phyloP scores from a whole-genome alignment of 371 early-diverging fungal genomes.

The Actinomucor elegans region DNA sequence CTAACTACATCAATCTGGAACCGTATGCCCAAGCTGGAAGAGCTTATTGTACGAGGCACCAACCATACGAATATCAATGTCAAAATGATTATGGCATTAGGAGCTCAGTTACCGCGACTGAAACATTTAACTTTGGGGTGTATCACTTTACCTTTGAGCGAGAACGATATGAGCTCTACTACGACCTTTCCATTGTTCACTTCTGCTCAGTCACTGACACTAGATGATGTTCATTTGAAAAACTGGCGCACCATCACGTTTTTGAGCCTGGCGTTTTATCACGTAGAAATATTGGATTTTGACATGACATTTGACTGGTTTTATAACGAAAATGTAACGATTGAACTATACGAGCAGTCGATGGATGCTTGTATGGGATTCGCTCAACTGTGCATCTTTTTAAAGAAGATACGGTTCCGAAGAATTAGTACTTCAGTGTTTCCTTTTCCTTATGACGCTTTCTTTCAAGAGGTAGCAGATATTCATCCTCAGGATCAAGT shows the following conservation, averaged over 20 bases:
- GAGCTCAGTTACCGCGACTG: slow-evolving; percentile 18
- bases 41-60: slow-evolving; percentile 10
- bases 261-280: slow-evolving; percentile 25
- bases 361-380: slow-evolving; percentile 33
- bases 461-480: slow-evolving; percentile 22
- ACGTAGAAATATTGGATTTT: slow-evolving; percentile 21
- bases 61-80: slow-evolving; percentile 10
- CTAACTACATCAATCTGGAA: slow-evolving; percentile 15
- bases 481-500: slow-evolving; percentile 9
- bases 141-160: slow-evolving; percentile 16
- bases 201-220: slow-evolving; percentile 11
- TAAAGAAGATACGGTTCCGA: slow-evolving; percentile 22
- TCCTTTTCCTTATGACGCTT: slow-evolving; percentile 30
- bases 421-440: slow-evolving; percentile 20
- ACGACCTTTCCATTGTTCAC: slow-evolving; percentile 20
- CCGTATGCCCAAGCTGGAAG: slow-evolving; percentile 16
- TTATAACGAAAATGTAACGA: slow-evolving; percentile 21
- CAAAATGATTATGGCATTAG: slow-evolving; percentile 23
- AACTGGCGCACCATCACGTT: slow-evolving; percentile 25
- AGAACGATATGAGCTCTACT: slow-evolving; percentile 17
- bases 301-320: slow-evolving; percentile 31
- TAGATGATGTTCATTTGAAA: slow-evolving; percentile 22
- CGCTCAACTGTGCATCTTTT: slow-evolving; percentile 22
- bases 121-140: slow-evolving; percentile 17
- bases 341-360: slow-evolving; percentile 20